Conservation (phyloP, 495 filamentous ascomycete genomes). For the Cryomyces minteri region DNA sequence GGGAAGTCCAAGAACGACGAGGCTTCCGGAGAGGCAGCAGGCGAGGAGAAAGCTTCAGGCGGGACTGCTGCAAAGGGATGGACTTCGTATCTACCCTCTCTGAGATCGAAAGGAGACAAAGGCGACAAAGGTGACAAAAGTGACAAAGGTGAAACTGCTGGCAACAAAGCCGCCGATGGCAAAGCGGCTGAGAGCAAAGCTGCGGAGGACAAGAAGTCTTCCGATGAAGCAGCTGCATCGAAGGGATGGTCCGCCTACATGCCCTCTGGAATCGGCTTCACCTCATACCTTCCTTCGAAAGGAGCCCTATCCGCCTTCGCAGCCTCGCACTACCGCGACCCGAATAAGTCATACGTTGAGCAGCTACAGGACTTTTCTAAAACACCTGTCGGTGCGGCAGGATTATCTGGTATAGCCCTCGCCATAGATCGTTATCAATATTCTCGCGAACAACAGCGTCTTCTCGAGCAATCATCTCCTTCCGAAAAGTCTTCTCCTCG, state of each 20-base stretch:
- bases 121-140: not conserved
- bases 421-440: not conserved
- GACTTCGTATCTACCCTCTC: not conserved
- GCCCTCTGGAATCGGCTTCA: slow-evolving; percentile 19
- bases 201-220: not conserved
- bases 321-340: slow-evolving; percentile 15
- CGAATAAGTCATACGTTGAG: slow-evolving; percentile 21
- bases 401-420: slow-evolving; percentile 7
- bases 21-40: slow-evolving; percentile 1
- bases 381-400: slow-evolving; percentile 22
- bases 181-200: not conserved
- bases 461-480: not conserved
- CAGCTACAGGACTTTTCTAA: slow-evolving; percentile 23
- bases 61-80: not conserved
- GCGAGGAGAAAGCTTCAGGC: not conserved
- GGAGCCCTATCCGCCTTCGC: slow-evolving; percentile 13
- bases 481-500: not conserved
- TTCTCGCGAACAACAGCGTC: not conserved
- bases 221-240: not conserved
- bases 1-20: not conserved
- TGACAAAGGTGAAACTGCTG: not conserved
- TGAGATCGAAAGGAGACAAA: not conserved
- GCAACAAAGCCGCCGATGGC: not conserved
- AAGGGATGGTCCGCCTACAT: slow-evolving; percentile 19
- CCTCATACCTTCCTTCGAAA: slow-evolving; percentile 16